Evolutionary conservation across 73 alveolate genomes (phyloP).

Genomic region (Paramecium sexaurelia): DNA sequence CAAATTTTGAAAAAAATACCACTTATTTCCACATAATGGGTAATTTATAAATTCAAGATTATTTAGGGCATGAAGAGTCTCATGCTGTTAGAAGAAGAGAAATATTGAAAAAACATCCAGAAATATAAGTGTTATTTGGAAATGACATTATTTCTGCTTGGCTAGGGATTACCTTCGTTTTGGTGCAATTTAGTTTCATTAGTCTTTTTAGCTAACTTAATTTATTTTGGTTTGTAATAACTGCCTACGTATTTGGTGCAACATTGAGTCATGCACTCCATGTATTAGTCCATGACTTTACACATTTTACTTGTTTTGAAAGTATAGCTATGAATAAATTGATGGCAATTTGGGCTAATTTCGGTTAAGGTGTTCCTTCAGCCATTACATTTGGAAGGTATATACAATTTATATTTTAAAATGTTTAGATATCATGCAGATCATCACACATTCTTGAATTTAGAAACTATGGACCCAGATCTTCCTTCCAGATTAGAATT

Average conservation of each 20-base stretch:
- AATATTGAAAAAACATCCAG: slow-evolving; percentile 62
- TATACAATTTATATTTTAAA: not conserved
- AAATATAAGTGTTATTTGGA: slow-evolving; percentile 16
- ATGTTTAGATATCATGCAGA: slow-evolving; percentile 62
- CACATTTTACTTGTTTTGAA: slow-evolving; percentile 55
- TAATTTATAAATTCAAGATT: not conserved
- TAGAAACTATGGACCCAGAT: slow-evolving; percentile 75
- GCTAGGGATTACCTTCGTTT: slow-evolving; percentile 44
- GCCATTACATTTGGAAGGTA: slow-evolving; percentile 67
- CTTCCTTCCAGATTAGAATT: slow-evolving; percentile 80
- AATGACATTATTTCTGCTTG: slow-evolving; percentile 30
- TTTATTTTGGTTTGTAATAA: slow-evolving; percentile 23
- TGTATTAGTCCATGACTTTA: slow-evolving; percentile 64
- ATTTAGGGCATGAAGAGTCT: slow-evolving; percentile 57
- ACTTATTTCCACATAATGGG: slow-evolving; percentile 64
- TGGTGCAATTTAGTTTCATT: not conserved
- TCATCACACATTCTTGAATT: slow-evolving; percentile 50
- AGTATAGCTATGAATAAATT: slow-evolving; percentile 22
- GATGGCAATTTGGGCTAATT: slow-evolving; percentile 51
- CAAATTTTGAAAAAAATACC: not conserved
- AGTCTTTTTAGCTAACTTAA: not conserved
- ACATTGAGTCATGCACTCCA: slow-evolving; percentile 63
- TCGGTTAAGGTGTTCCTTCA: slow-evolving; percentile 62
- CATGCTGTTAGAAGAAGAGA: slow-evolving; percentile 62
- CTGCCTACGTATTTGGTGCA: slow-evolving; percentile 49